Conservation (phyloP, 148 eudicot genomes). For the Arctostaphylos glauca region DNA sequence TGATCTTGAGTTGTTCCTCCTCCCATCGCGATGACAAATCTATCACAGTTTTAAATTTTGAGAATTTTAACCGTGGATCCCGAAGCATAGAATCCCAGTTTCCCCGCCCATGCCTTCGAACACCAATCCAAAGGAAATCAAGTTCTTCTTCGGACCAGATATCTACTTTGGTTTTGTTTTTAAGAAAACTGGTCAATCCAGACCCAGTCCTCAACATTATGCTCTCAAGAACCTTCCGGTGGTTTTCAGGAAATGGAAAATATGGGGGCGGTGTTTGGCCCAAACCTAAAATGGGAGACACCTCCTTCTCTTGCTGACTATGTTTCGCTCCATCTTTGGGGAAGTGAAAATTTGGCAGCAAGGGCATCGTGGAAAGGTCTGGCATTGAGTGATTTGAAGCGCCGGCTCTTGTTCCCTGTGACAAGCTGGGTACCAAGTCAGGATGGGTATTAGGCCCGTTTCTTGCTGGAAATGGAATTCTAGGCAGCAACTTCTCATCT, state of each 20-base stretch:
- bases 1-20: slow-evolving; percentile 76
- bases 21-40: slow-evolving; percentile 87
- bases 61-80: slow-evolving; percentile 76
- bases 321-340: slow-evolving; percentile 40
- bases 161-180: slow-evolving; percentile 61
- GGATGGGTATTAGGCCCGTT: slow-evolving; percentile 40
- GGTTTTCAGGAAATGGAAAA: slow-evolving; percentile 74
- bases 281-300: slow-evolving; percentile 53
- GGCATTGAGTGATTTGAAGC: slow-evolving; percentile 28
- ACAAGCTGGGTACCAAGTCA: slow-evolving; percentile 58
- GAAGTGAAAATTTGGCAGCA: slow-evolving; percentile 55
- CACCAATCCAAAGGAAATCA: slow-evolving; percentile 95
- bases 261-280: slow-evolving; percentile 48
- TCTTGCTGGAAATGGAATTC: slow-evolving; percentile 45
- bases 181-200: slow-evolving; percentile 50
- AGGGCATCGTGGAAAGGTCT: slow-evolving; percentile 44
- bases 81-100: slow-evolving; percentile 81
- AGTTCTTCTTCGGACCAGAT: slow-evolving; percentile 96
- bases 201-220: slow-evolving; percentile 77
- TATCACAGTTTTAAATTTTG: slow-evolving; percentile 57
- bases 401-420: slow-evolving; percentile 60
- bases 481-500: slow-evolving; percentile 54
- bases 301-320: slow-evolving; percentile 52
- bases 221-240: slow-evolving; percentile 81
- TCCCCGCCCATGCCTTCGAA: slow-evolving; percentile 86